Evolutionary conservation across 163 green algal species (phyloP), one percentile per base, ranked within the genome.

Genomic region (Chlamydomonas reinhardtii): DNA sequence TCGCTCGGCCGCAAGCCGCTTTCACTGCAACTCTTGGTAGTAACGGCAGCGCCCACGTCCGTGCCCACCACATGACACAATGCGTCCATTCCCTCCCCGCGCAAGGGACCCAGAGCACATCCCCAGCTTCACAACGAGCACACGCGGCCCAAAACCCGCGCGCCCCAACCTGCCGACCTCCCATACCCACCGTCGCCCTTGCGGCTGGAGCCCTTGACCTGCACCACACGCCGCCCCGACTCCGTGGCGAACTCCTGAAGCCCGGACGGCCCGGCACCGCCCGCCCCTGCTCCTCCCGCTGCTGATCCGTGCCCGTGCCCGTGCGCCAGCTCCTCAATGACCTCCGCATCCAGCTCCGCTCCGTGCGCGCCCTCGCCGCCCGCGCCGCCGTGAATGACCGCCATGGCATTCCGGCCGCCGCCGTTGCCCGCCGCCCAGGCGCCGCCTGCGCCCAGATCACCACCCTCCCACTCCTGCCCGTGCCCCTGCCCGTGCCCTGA

Each of bases 221-320:
- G 62, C 79, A 87, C 79, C 37, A 86, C 79, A 68, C 35, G n/a
- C 34, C 78, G 66, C 29, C 61, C 73, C 72, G 64, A 43, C 64
- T 87, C 86, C 48, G 71, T 89, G 52, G 68, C 83, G 74, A 90
- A 90, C 86, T 87, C 56, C 73, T 87, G 79, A 52, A 90, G 78
- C 17, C 86, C 86, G 20, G 61, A 69, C 39, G 59, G 81, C 12
- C 70, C 69, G 27, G 4, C 81, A 2, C 71, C 70, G 20, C 70
- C 35, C 66, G 17, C 61, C 68, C 2, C 81, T 56, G 29, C 56
- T 70, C n/a, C n/a, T n/a, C n/a, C n/a, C n/a, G n/a, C n/a, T 1
- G 54, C 29, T 37, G 37, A 37, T 3, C 35, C 43, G 52, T 52
- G 56, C 31, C 76, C 24, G 59, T 72, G 43, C 32, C 82, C 71